Percentiles rank a stretch among this genome's conserved stretches.
phyloP scores from a whole-genome alignment of 495 filamentous ascomycete genomes.

The Amniculicola lignicola region DNA sequence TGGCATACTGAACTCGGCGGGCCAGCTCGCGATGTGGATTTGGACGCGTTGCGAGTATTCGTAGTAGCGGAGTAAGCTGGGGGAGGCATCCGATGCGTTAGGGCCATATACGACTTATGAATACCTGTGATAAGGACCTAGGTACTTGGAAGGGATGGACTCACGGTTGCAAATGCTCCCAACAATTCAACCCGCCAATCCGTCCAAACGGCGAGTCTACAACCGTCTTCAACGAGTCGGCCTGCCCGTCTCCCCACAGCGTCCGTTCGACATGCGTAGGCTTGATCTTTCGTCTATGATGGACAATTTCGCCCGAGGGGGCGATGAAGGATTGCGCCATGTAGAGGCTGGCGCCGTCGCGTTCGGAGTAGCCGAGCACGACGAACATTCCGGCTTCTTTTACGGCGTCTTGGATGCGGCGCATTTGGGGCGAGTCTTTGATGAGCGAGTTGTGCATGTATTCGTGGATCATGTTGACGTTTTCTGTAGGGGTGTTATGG shows the following conservation, averaged over 20 bases:
- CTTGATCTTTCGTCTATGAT: slow-evolving; percentile 31
- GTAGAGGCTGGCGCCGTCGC: slow-evolving; percentile 18
- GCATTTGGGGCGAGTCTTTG: slow-evolving; percentile 39
- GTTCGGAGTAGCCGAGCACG: slow-evolving; percentile 19
- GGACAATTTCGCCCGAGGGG: slow-evolving; percentile 21
- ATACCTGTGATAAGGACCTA: not conserved
- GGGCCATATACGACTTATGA: not conserved
- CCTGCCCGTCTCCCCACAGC: slow-evolving; percentile 24
- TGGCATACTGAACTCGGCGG: slow-evolving; percentile 31
- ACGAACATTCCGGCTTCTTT: slow-evolving; percentile 36
- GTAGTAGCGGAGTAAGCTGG: slow-evolving; percentile 38
- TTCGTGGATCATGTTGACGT: slow-evolving; percentile 26
- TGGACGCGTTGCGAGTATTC: slow-evolving; percentile 40
- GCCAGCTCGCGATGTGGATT: slow-evolving; percentile 44
- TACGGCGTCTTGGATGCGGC: slow-evolving; percentile 32
- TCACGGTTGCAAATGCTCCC: slow-evolving; percentile 41
- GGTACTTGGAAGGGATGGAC: not conserved
- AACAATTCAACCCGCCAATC: slow-evolving; percentile 39
- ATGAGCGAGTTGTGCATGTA: slow-evolving; percentile 40
- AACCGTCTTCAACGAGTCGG: slow-evolving; percentile 35
- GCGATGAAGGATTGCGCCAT: slow-evolving; percentile 30
- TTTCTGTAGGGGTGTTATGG: too few relatives aligned
- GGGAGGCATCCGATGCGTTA: not conserved
- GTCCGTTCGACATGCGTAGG: slow-evolving; percentile 27
- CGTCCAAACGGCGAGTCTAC: slow-evolving; percentile 32